Evolutionary conservation across 1,284 basidiomycete species (phyloP).

Genomic region (Agroathelia rolfsii): DNA sequence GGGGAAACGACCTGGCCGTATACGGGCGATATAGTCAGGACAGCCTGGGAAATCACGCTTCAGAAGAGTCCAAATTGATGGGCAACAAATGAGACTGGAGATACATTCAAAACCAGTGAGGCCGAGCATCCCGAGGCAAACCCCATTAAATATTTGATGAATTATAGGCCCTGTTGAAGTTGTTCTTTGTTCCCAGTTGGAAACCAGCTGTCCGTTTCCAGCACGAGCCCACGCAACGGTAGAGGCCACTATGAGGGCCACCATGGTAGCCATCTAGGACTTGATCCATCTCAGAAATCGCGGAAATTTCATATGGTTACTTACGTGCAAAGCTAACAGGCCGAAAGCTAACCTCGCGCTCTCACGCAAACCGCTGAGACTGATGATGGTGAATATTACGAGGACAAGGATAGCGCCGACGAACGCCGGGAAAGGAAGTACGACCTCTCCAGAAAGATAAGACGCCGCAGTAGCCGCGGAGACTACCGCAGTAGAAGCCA

Average conservation of each 20-base stretch:
- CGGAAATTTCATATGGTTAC: slow-evolving; percentile 14
- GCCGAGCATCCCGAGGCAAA: slow-evolving; percentile 60
- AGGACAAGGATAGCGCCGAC: slow-evolving; percentile 41
- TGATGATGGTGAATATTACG: slow-evolving; percentile 39
- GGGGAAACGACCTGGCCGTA: slow-evolving; percentile 43
- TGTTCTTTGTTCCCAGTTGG: slow-evolving; percentile 41
- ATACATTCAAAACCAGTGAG: slow-evolving; percentile 62
- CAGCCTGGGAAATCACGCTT: slow-evolving; percentile 32
- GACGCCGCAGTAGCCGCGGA: slow-evolving; percentile 59
- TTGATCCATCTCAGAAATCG: slow-evolving; percentile 5
- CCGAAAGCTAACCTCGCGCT: slow-evolving; percentile 47
- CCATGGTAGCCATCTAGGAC: slow-evolving; percentile 43
- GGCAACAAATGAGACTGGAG: slow-evolving; percentile 6
- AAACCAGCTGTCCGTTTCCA: slow-evolving; percentile 36
- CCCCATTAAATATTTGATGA: slow-evolving; percentile 47
- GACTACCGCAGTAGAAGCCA: slow-evolving; percentile 53
- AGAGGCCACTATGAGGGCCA: slow-evolving; percentile 37
- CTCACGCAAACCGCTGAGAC: slow-evolving; percentile 50
- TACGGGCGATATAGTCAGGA: slow-evolving; percentile 53
- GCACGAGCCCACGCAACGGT: slow-evolving; percentile 38
- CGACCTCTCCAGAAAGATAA: slow-evolving; percentile 55
- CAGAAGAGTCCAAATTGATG: neutral
- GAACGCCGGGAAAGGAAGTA: slow-evolving; percentile 41
- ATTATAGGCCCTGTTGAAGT: slow-evolving; percentile 22
- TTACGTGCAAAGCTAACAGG: slow-evolving; percentile 49